These are phyloP conservation scores for Leishmania gerbilli DNA, from an alignment of 208 protist species.

Conservation along the genomic window DNA sequence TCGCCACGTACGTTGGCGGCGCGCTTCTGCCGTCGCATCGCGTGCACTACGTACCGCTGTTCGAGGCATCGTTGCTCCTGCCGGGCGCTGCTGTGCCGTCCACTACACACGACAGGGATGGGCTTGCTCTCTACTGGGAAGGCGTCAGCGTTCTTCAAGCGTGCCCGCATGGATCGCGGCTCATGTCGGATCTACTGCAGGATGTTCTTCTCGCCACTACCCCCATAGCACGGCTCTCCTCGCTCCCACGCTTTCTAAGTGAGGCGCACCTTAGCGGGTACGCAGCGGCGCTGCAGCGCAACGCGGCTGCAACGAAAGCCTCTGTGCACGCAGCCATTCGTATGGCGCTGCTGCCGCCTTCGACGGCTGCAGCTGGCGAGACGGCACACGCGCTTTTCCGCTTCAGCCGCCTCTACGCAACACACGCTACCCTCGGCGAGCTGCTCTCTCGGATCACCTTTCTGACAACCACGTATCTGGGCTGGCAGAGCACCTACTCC, in stretches of 20 bases:
- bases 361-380: not conserved
- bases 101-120: not conserved
- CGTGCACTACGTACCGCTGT: constrained; percentile 30
- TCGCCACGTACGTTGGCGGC: not conserved
- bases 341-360: constrained; percentile 14
- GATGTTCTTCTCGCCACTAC: constrained; percentile 28
- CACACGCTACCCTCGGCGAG: constrained; percentile 50
- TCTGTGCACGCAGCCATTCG: constrained; percentile 34
- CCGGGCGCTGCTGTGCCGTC: constrained; percentile 14
- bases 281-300: constrained; percentile 39
- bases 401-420: constrained; percentile 69
- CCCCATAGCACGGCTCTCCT: constrained; percentile 23
- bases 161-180: constrained; percentile 22
- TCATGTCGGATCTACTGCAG: constrained; percentile 36
- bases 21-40: constrained; percentile 1
- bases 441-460: constrained; percentile 65
- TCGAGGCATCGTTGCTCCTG: not conserved
- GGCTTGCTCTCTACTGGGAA: constrained; percentile 36
- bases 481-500: constrained; percentile 45
- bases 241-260: constrained; percentile 52
- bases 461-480: constrained; percentile 56
- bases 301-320: constrained; percentile 20
- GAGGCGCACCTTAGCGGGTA: constrained; percentile 66
- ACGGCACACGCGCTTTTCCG: constrained; percentile 39
- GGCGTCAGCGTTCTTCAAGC: constrained; percentile 32